These are phyloP conservation scores for Chrysoporthe austroafricana DNA, from an alignment of 2,329 filamentous ascomycete genomes.

Conservation along the genomic window DNA sequence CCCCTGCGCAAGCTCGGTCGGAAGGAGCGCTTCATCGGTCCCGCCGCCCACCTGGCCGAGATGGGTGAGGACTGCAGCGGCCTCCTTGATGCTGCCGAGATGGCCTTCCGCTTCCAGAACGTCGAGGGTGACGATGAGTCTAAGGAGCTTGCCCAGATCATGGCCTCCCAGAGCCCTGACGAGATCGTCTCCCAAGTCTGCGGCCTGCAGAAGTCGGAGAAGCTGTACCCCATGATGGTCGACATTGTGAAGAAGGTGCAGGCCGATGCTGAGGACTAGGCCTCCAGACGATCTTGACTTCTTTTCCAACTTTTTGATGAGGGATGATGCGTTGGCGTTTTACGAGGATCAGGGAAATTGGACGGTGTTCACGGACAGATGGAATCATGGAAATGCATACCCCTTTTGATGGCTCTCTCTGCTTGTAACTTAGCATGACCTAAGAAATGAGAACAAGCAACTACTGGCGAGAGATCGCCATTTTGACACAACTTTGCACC, in stretches of 20 bases:
- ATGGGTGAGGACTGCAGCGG: conserved; percentile 71
- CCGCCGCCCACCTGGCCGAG: conserved; percentile 87
- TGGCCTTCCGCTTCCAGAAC: conserved; percentile 94
- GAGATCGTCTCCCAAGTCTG: conserved; percentile 81
- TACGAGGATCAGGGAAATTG: conserved; percentile 14
- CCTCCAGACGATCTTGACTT: conserved; percentile 4
- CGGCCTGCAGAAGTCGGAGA: conserved; percentile 75
- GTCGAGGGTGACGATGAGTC: conserved; percentile 92
- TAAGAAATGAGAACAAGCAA: background rate
- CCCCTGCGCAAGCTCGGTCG: conserved; percentile 91
- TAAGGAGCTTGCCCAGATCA: conserved; percentile 80
- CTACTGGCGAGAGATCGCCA: conserved; percentile 10
- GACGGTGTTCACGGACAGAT: conserved; percentile 24
- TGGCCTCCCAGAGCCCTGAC: conserved; percentile 67
- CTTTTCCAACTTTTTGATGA: conserved; percentile 18
- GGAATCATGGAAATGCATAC: conserved; percentile 28
- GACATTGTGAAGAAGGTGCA: conserved; percentile 85
- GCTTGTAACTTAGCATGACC: conserved; percentile 12
- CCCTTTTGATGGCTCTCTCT: conserved; percentile 20
- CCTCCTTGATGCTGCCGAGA: conserved; percentile 83
- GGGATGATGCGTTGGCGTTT: conserved; percentile 23
- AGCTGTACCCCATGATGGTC: conserved; percentile 76
- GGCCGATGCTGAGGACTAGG: conserved; percentile 48
- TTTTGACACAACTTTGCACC: conserved; percentile 6
- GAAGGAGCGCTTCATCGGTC: conserved; percentile 95